Evolutionary conservation across 2,329 filamentous ascomycete genomes (phyloP), one percentile per base, ranked within the genome.

Genomic region (Graphiopsis chlorocephala): DNA sequence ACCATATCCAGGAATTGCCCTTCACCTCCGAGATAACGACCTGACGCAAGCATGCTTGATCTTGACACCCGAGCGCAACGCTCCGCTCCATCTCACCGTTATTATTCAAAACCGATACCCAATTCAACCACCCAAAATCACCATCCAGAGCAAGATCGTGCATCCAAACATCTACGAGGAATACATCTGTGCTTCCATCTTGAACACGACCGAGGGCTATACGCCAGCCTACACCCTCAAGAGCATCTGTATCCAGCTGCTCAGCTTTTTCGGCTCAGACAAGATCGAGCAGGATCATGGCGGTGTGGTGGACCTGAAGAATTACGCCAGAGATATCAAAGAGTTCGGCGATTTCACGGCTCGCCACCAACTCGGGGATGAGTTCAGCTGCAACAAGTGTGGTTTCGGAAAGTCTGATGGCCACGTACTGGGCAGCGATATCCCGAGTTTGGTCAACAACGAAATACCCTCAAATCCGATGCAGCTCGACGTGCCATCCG

Each of bases 181-280:
- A 45, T 68, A 67, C 59, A 68, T 72, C 26, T 72, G 70, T 48
- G 67, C 66, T 48, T 66, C 64, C 26, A 68, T 72, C 29, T 65
- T 70, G 15, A 65, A 64, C 52, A 57, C 33, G 15, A 61, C 50
- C 20, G 64, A 67, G 20, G 68, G 58, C 11, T 70, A 69, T 47
- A 71, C 67, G 5, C 66, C 69, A 14, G 69, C 68, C 4, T 72
- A 72, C 55, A 71, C 68, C 1, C 65, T 72, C 15, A 69, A 70
- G 42, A 65, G 67, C 31, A 68, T 72, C 52, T 71, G 68, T 63
- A 71, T 71, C 20, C 69, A 72, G 67, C 63, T 72, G 28, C 63
- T 72, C 20, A 66, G 59, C 53, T 70, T 71, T 63, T 71, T 70
- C 60, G 56, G 64, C 29, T 66, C 63, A 15, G 70, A 69, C 42